Percentiles rank a stretch among this genome's conserved stretches.
Evolutionary conservation across 371 early-diverging fungal species (phyloP).

Genomic region (Saksenaea oblongispora): DNA sequence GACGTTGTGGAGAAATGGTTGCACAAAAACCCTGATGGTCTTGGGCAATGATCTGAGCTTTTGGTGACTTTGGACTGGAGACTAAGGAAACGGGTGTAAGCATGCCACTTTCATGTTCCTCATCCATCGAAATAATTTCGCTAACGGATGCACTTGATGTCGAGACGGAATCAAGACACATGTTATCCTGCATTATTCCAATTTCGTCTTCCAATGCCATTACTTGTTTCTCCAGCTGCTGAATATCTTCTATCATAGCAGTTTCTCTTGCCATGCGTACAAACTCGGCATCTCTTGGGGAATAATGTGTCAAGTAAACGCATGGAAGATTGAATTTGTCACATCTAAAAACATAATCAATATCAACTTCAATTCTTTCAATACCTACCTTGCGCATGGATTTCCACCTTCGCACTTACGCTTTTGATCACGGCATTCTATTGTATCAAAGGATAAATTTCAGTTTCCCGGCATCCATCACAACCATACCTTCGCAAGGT

Average conservation of each 20-base stretch:
- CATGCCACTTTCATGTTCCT: neutral
- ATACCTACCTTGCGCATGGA: conserved; percentile 38
- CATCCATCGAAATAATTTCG: neutral
- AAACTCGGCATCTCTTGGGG: conserved; percentile 36
- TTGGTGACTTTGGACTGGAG: neutral
- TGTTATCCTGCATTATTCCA: neutral
- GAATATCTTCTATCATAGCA: conserved; percentile 15
- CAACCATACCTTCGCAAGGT: conserved; percentile 19
- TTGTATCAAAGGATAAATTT: neutral
- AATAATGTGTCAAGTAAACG: conserved; percentile 22
- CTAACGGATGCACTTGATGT: neutral
- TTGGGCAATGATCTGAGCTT: conserved; percentile 1
- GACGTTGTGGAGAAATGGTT: neutral
- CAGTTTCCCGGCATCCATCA: neutral
- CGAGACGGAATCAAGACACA: neutral
- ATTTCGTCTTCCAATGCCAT: conserved; percentile 20
- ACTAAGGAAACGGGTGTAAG: neutral
- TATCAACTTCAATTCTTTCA: neutral
- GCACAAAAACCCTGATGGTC: conserved; percentile 7
- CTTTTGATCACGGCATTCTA: conserved; percentile 45
- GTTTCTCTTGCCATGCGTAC: conserved; percentile 20
- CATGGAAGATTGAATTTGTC: conserved; percentile 26
- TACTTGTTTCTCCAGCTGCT: conserved; percentile 19
- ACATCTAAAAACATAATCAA: conserved; percentile 20
- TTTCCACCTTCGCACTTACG: conserved; percentile 30